Evolutionary conservation across 805 yeast genomes (phyloP), one percentile per base, ranked within the genome.

Genomic region (Candida alai): DNA sequence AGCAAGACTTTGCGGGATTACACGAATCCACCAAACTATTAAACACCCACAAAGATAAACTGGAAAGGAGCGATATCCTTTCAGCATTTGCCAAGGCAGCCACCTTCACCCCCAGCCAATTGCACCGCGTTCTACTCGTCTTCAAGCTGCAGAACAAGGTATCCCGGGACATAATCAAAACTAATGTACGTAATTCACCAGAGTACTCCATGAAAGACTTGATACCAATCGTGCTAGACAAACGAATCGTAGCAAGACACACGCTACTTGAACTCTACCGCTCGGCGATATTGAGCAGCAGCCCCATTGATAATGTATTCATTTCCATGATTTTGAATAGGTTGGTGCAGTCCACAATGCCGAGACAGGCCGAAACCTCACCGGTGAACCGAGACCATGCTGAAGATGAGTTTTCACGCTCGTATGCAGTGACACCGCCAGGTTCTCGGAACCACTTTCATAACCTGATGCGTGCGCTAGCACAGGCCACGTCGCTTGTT

Each of bases 401-500:
- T 3, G 28, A 14, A 14, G n/a, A n/a, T n/a, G n/a, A n/a, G n/a
- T n/a, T n/a, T n/a, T n/a, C n/a, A n/a, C n/a, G n/a, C n/a, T n/a
- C n/a, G n/a, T n/a, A n/a, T n/a, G n/a, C n/a, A n/a, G n/a, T n/a
- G n/a, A n/a, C n/a, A n/a, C n/a, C n/a, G n/a, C n/a, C n/a, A n/a
- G n/a, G n/a, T n/a, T n/a, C n/a, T n/a, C n/a, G 51, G 5, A 43
- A 42, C 8, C 5, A 24, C 19, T 51, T 60, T 28, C 59, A 49
- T 37, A 51, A 51, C 32, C 32, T 50, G 7, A 26, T 63, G 3
- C 41, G 62, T 27, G 51, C 60, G 6, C 28, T 59, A 15, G 58
- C 56, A 2, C 67, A 60, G 39, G 39, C 54, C 24, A 28, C 61
- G 6, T 52, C 67, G 2, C 37, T 45, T 3, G 35, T 56, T 5